Conservation (phyloP, 2,329 filamentous ascomycete genomes). For the Penicillium psychrosexuale region DNA sequence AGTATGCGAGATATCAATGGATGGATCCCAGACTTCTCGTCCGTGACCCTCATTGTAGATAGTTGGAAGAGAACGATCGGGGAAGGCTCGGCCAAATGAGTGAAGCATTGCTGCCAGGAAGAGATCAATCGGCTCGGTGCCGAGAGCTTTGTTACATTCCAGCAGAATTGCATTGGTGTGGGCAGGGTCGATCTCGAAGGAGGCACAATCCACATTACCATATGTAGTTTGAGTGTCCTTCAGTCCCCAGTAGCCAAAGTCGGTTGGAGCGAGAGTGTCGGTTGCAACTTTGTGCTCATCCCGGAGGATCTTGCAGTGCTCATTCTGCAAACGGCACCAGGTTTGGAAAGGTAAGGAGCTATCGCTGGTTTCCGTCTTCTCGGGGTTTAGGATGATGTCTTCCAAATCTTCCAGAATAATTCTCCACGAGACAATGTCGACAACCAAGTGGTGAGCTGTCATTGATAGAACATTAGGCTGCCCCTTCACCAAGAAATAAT, state of each 20-base stretch:
- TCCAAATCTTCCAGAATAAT: conserved; percentile 41
- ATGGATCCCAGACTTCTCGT: conserved; percentile 45
- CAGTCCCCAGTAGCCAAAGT: conserved; percentile 38
- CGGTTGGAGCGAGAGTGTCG: conserved; percentile 27
- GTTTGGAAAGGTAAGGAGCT: conserved; percentile 37
- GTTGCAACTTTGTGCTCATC: conserved; percentile 14
- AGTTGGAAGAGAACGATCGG: conserved; percentile 39
- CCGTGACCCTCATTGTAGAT: conserved; percentile 52
- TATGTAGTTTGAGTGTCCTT: conserved; percentile 31
- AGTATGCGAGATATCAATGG: conserved; percentile 49
- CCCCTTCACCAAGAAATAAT: conserved; percentile 40
- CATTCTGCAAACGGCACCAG: conserved; percentile 36
- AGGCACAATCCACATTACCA: conserved; percentile 35
- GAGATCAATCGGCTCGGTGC: conserved; percentile 39
- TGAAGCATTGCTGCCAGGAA: conserved; percentile 40
- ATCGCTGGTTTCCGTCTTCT: conserved; percentile 19
- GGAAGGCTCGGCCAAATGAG: conserved; percentile 46
- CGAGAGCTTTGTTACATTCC: conserved; percentile 32
- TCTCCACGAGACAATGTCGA: conserved; percentile 43
- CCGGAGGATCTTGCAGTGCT: conserved; percentile 19
- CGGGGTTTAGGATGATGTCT: conserved; percentile 33
- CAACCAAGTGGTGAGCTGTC: conserved; percentile 39
- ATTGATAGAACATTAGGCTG: conserved; percentile 32
- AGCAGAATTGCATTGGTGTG: conserved; percentile 30
- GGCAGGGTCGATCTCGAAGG: conserved; percentile 32